These are phyloP conservation scores for Rhododendron ovatum DNA, from an alignment of 148 eudicot genomes.

Conservation along the genomic window DNA sequence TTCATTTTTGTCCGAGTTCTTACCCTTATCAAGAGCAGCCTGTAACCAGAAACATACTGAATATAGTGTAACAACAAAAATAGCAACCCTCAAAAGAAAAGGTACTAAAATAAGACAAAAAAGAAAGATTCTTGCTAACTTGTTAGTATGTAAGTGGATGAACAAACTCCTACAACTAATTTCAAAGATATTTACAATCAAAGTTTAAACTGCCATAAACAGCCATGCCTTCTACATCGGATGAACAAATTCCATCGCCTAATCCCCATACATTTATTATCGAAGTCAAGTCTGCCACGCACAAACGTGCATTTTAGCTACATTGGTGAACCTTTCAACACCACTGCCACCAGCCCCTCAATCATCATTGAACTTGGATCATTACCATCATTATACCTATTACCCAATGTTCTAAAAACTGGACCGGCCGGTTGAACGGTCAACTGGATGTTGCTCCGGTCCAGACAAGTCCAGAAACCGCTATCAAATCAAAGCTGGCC, in stretches of 20 bases:
- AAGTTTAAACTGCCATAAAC: neutral
- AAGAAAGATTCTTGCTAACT: neutral
- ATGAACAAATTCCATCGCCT: neutral
- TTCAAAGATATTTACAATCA: neutral
- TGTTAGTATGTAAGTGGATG: neutral
- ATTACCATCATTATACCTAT: neutral
- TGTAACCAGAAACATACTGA: slow-evolving; percentile 24
- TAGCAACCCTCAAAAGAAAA: neutral
- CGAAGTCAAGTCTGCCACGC: neutral
- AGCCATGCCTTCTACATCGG: neutral
- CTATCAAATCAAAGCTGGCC: no score
- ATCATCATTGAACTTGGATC: neutral
- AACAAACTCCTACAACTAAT: neutral
- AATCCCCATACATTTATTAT: neutral
- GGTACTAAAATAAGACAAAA: neutral
- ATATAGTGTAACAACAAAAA: neutral
- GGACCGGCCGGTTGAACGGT: no score
- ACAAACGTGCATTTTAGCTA: neutral
- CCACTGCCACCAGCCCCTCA: neutral
- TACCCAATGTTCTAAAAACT: neutral
- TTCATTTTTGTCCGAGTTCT: slow-evolving; percentile 37
- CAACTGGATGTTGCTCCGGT: no score
- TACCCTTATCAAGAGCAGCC: slow-evolving; percentile 59
- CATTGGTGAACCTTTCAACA: neutral
- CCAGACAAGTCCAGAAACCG: no score